These are phyloP conservation scores for Cucumis cinereus DNA, from an alignment of 306 rosid species.

Conservation along the genomic window DNA sequence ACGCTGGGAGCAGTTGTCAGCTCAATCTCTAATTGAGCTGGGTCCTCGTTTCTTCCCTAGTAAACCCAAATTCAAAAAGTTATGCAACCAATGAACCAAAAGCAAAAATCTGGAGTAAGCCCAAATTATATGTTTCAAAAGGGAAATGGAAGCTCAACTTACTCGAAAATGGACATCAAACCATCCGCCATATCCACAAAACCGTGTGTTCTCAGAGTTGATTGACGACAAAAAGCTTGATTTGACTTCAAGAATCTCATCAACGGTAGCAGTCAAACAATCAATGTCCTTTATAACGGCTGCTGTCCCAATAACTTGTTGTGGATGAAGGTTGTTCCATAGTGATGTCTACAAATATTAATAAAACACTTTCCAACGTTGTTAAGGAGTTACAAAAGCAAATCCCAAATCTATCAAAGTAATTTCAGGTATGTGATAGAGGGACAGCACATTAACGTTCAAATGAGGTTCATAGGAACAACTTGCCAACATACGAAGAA, in stretches of 20 bases:
- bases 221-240: slow-evolving; percentile 43
- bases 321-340: slow-evolving; percentile 89
- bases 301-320: slow-evolving; percentile 76
- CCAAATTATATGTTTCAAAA: not conserved
- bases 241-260: slow-evolving; percentile 63
- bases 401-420: not conserved
- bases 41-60: slow-evolving; percentile 89
- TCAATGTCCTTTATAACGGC: slow-evolving; percentile 70
- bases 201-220: slow-evolving; percentile 38
- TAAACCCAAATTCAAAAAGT: slow-evolving; percentile 11
- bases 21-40: slow-evolving; percentile 61
- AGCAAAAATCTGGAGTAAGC: slow-evolving; percentile 3
- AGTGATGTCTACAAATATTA: slow-evolving; percentile 55
- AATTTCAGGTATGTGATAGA: not conserved
- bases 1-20: slow-evolving; percentile 84
- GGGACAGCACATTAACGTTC: not conserved
- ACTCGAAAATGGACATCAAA: slow-evolving; percentile 96
- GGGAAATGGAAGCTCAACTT: slow-evolving; percentile 18
- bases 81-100: not conserved
- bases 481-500: not conserved
- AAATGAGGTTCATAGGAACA: not conserved
- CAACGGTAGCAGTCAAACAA: slow-evolving; percentile 74
- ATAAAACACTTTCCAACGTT: not conserved
- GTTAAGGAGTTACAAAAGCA: not conserved
- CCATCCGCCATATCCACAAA: slow-evolving; percentile 92